Base-by-base conservation (phyloP, 2,329 filamentous ascomycete species). In the Aureobasidium mangrovei region DNA sequence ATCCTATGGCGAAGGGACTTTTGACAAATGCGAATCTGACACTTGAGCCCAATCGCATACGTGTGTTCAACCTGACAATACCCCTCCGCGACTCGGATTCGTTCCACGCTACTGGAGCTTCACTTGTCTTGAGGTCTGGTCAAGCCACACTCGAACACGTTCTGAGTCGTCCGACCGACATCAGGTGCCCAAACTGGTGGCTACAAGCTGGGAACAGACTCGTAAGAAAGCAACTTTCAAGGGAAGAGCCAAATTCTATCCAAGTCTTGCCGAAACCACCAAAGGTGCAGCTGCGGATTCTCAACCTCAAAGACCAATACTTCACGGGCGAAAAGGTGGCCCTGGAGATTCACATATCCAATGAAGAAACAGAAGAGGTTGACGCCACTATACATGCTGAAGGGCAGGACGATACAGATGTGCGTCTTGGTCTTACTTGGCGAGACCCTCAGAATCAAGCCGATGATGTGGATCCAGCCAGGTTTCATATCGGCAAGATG, bases 191-290 rank as follows among this genome's bases (percentile, higher is more conserved):
- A 7, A 10, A 46, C 9, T 61, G 60, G 60, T 57, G 63, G 40
- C 42, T 60, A 36, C 58, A 67, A 9, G 69, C 65, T 33, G 61
- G 63, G 27, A 69, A 68, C 29, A 67, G 65, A 2, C 60, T 67
- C 7, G 55, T 66, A 28, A 62, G 63, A 45, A 72, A 69, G 60
- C 65, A 65, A 41, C 64, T 76, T 27, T 70, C 73, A 26, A 73
- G 73, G 52, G 70, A 71, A 38, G 73, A 79, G 54, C 73, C 75
- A 1, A 73, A 79, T 33, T 72, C 73, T 2, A 79, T 95, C 54
- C 84, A 81, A 54, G 83, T 98, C 27, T 77, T 90, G 53, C 91
- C 93, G 1, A 87, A 94, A 60, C 93, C 91, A 29, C 93, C 93
- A 0, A 97, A 96, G 69, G 82, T 98, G 73, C 83, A 88, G 61